These are phyloP conservation scores for Phytophthora aleatoria DNA, from an alignment of 352 stramenopile genomes.

Conservation along the genomic window DNA sequence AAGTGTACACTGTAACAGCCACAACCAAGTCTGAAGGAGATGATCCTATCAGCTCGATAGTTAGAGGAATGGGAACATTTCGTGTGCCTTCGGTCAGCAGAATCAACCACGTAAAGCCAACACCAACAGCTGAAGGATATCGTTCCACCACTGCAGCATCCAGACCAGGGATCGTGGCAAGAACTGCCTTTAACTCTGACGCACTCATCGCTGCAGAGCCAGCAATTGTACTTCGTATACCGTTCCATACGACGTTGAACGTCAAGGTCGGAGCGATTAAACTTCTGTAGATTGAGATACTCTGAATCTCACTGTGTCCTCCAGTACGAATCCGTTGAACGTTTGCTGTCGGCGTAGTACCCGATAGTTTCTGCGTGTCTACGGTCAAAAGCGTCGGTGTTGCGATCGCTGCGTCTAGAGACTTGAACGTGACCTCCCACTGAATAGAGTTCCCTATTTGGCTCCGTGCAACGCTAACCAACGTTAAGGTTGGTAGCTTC, in stretches of 20 bases:
- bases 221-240: slow-evolving; percentile 18
- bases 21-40: slow-evolving; percentile 37
- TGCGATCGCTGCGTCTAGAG: slow-evolving; percentile 27
- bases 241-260: slow-evolving; percentile 54
- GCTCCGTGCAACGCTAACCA: slow-evolving; percentile 26
- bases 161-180: slow-evolving; percentile 41
- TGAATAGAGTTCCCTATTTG: slow-evolving; percentile 13
- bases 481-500: slow-evolving; percentile 18
- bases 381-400: slow-evolving; percentile 22
- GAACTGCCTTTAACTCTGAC: slow-evolving; percentile 32
- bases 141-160: slow-evolving; percentile 42
- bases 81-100: slow-evolving; percentile 35
- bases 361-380: slow-evolving; percentile 20
- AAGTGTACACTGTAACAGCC: slow-evolving; percentile 22
- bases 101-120: slow-evolving; percentile 53
- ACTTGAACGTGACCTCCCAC: slow-evolving; percentile 50
- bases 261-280: slow-evolving; percentile 13
- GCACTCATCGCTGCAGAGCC: slow-evolving; percentile 38
- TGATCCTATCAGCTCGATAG: slow-evolving; percentile 32
- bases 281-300: slow-evolving; percentile 45
- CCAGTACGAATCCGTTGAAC: slow-evolving; percentile 20
- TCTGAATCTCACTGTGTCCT: slow-evolving; percentile 46
- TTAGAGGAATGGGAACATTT: slow-evolving; percentile 20
- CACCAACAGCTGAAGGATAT: slow-evolving; percentile 32
- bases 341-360: slow-evolving; percentile 16